These are phyloP conservation scores for Aspergillus glaucus DNA, from an alignment of 2,329 filamentous ascomycete species.

Conservation along the genomic window DNA sequence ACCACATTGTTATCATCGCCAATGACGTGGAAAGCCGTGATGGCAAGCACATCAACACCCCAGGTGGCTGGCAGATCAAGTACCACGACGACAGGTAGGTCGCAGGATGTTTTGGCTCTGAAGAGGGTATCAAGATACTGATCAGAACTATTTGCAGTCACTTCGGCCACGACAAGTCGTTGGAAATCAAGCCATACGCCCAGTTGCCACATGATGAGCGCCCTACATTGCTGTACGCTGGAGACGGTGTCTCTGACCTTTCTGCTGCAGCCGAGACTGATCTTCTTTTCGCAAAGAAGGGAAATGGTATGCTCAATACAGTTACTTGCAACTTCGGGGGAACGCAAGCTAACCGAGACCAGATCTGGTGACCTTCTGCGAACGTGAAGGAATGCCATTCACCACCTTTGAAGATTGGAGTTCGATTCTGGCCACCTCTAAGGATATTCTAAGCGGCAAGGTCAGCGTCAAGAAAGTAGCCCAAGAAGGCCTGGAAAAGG, in stretches of 20 bases:
- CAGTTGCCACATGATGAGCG: conserved; percentile 60
- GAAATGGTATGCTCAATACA: conserved; percentile 56
- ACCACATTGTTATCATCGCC: conserved; percentile 77
- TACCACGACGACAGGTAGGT: conserved; percentile 77
- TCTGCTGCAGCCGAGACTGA: conserved; percentile 91
- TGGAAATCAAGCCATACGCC: conserved; percentile 78
- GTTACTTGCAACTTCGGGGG: not conserved
- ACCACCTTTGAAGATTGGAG: conserved; percentile 81
- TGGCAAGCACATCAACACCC: conserved; percentile 69
- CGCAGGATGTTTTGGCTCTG: too few species aligned
- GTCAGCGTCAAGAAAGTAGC: conserved; percentile 66
- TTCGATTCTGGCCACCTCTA: conserved; percentile 67
- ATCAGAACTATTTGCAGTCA: conserved; percentile 43
- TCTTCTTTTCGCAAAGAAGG: conserved; percentile 86
- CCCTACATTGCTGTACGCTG: conserved; percentile 87
- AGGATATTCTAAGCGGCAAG: conserved; percentile 70
- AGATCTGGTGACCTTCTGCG: conserved; percentile 86
- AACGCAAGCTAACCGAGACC: conserved; percentile 10
- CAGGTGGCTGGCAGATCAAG: conserved; percentile 78
- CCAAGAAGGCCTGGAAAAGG: conserved; percentile 33
- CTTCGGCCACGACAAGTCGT: conserved; percentile 95
- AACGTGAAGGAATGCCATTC: conserved; percentile 76
- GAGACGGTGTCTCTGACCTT: conserved; percentile 87
- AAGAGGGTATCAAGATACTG: conserved; percentile 2
- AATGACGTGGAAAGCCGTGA: conserved; percentile 66